Percentiles rank a stretch among this genome's conserved stretches.
phyloP scores from a whole-genome alignment of 257 asterid species.

The Solanum paucissectum region DNA sequence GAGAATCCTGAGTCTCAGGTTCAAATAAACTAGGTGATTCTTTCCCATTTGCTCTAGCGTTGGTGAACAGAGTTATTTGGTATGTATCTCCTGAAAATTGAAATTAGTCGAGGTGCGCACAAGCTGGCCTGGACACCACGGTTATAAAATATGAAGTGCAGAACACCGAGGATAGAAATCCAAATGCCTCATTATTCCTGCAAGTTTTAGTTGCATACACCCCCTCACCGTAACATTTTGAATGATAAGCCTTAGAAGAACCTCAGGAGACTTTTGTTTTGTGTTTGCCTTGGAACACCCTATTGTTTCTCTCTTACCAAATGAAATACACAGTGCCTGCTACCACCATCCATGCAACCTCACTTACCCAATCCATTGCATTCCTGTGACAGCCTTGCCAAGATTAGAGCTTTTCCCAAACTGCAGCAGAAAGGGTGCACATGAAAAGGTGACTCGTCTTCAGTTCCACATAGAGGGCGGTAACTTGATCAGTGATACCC shows the following conservation, averaged over 20 bases:
- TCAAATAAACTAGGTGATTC: neutral
- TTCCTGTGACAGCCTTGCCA: neutral
- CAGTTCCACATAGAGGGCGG: neutral
- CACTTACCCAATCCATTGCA: neutral
- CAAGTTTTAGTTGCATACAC: neutral
- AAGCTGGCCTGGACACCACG: neutral
- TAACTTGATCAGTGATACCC: neutral
- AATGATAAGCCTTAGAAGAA: neutral
- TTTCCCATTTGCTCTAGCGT: neutral
- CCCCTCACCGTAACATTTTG: neutral
- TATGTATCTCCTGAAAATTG: no score
- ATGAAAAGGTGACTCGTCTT: neutral
- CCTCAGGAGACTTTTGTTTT: neutral
- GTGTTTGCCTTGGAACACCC: neutral
- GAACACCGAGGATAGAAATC: neutral
- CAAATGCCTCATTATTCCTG: neutral
- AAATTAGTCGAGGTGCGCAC: neutral
- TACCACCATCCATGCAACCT: neutral
- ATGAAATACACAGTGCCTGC: neutral
- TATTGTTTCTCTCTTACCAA: neutral
- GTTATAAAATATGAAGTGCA: neutral
- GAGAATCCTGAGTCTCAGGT: neutral
- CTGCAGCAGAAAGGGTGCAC: neutral
- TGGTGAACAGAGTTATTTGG: neutral
- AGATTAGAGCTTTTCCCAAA: neutral